A percentile compares a stretch with the other conserved stretches of the same genome.
Conservation (phyloP, 257 asterid species). For the Solanum lignicaule region DNA sequence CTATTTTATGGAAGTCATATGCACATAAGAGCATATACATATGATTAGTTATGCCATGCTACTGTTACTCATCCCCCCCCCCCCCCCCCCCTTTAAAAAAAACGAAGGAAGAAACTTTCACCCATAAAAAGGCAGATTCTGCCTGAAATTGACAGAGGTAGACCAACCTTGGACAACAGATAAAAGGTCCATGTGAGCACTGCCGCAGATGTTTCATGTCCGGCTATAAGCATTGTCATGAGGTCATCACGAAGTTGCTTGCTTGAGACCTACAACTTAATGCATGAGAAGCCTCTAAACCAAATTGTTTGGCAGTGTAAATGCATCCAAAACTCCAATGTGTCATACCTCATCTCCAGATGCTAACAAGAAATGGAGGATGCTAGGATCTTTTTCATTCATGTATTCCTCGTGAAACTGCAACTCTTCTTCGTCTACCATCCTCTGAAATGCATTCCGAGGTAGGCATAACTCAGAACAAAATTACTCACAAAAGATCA, state of each 20-base stretch:
- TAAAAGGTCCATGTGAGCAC: conserved; percentile 96
- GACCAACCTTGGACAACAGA: conserved; percentile 71
- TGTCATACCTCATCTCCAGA: conserved; percentile 86
- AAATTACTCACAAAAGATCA: background rate
- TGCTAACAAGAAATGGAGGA: conserved; percentile 89
- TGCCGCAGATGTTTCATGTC: conserved; percentile 99
- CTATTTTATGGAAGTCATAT: background rate
- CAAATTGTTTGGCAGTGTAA: conserved; percentile 3
- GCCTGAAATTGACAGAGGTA: background rate
- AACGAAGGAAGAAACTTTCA: background rate
- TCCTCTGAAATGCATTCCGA: conserved; percentile 48
- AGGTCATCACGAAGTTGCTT: conserved; percentile 98
- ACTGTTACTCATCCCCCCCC: background rate
- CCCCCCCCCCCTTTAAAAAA: background rate
- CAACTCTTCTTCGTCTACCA: conserved; percentile 94
- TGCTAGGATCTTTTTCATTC: conserved; percentile 97
- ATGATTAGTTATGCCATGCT: background rate
- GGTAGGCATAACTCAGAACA: background rate
- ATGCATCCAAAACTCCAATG: conserved; percentile 6
- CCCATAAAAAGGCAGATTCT: background rate
- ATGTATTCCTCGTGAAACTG: conserved; percentile 96
- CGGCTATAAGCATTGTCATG: conserved; percentile 98
- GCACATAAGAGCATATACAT: background rate
- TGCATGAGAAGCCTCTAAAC: conserved; percentile 17
- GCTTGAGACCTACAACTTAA: conserved; percentile 73